A percentile compares a stretch with the other conserved stretches of the same genome.
Evolutionary conservation across 495 filamentous ascomycete genomes (phyloP).

Genomic region (Daldinia loculata): DNA sequence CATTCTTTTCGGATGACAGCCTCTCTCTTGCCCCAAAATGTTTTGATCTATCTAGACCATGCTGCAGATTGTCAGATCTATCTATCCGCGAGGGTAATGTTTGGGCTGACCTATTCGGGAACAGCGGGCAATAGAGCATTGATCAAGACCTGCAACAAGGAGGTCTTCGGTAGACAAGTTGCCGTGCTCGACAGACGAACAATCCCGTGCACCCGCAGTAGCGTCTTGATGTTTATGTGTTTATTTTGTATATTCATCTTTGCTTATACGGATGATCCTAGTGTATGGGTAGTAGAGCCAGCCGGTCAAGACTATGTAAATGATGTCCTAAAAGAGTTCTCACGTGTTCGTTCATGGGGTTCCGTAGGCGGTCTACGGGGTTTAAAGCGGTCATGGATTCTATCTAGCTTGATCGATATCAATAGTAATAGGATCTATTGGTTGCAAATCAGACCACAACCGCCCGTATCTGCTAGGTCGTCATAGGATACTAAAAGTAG

Average conservation of each 20-base stretch:
- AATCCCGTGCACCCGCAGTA: conserved; percentile 18
- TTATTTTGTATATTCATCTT: conserved; percentile 1
- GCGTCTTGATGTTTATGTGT: conserved; percentile 35
- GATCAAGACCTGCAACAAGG: conserved; percentile 45
- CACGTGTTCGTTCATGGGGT: not conserved
- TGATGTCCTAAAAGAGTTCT: conserved; percentile 1
- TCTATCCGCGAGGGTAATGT: conserved; percentile 17
- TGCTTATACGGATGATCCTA: no score
- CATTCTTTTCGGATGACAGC: conserved; percentile 45
- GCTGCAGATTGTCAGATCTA: conserved; percentile 44
- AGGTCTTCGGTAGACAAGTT: conserved; percentile 42
- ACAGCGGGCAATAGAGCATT: conserved; percentile 24
- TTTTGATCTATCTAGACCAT: conserved; percentile 44
- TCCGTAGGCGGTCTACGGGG: conserved; percentile 9
- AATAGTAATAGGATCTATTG: conserved; percentile 18
- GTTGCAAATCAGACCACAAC: conserved; percentile 9
- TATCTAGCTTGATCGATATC: conserved; percentile 11
- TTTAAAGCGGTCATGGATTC: conserved; percentile 14
- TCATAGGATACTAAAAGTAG: conserved; percentile 23
- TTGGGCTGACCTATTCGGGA: conserved; percentile 36
- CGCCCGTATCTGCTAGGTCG: conserved; percentile 13
- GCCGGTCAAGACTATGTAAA: not conserved
- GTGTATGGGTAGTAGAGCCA: not conserved
- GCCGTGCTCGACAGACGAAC: conserved; percentile 33
- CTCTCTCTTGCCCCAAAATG: conserved; percentile 35